Evolutionary conservation across 1,139 yeast genomes (phyloP).

Genomic region (Yamadazyma mexicana): DNA sequence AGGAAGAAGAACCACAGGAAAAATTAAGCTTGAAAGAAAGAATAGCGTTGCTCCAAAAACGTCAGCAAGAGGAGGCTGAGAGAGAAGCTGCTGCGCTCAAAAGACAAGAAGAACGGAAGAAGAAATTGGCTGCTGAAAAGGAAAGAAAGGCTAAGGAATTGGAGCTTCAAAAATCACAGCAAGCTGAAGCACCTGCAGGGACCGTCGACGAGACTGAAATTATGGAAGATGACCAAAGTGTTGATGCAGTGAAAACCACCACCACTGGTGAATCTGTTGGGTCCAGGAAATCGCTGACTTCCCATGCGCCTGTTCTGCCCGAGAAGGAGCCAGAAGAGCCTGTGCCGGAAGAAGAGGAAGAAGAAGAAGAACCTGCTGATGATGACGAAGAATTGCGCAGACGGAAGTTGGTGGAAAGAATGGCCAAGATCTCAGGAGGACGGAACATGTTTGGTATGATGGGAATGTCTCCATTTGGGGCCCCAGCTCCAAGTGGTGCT

Average conservation of each 20-base stretch:
- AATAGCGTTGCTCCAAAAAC: conserved; percentile 78
- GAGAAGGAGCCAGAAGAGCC: not conserved
- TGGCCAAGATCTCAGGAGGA: conserved; percentile 95
- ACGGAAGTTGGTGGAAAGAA: conserved; percentile 80
- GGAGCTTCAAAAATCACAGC: not conserved
- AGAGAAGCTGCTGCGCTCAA: conserved; percentile 63
- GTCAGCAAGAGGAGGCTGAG: conserved; percentile 80
- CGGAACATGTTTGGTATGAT: conserved; percentile 86
- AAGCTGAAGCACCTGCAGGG: not conserved
- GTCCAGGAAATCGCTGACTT: not conserved
- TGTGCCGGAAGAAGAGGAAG: conserved; percentile 8
- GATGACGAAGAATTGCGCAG: conserved; percentile 82
- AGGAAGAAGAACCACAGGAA: conserved; percentile 27
- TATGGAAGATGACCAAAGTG: not conserved
- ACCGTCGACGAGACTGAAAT: not conserved
- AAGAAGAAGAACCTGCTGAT: conserved; percentile 24
- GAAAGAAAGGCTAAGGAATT: conserved; percentile 3
- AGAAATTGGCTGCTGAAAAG: conserved; percentile 18
- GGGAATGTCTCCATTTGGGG: conserved; percentile 53
- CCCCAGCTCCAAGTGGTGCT: conserved; percentile 22
- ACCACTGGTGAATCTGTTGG: conserved; percentile 1
- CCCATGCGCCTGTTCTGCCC: not conserved
- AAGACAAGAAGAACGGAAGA: conserved; percentile 57
- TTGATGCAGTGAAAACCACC: not conserved
- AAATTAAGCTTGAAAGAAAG: conserved; percentile 84